A percentile compares a stretch with the other conserved stretches of the same genome.
These are phyloP conservation scores for Chrysosphaeria jannelii DNA, from an alignment of 2,329 filamentous ascomycete genomes.

Conservation along the genomic window DNA sequence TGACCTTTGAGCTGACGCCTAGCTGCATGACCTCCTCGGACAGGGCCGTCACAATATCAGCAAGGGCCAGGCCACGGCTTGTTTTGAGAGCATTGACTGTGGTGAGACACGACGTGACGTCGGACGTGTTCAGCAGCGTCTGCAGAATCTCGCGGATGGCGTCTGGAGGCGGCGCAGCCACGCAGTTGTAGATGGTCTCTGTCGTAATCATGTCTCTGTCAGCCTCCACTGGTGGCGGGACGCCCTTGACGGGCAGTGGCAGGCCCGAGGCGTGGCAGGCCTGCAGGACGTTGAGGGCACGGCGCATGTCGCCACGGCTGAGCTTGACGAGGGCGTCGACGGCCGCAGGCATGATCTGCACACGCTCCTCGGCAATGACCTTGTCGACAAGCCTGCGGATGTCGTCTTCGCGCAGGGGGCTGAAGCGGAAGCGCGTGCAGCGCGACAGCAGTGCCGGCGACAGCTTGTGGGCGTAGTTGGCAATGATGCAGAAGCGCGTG, in stretches of 20 bases:
- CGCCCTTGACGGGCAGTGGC: conserved; percentile 28
- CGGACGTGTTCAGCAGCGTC: conserved; percentile 54
- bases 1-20: conserved; percentile 61
- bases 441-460: conserved; percentile 74
- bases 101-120: conserved; percentile 67
- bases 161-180: conserved; percentile 73
- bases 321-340: conserved; percentile 58
- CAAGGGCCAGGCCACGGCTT: conserved; percentile 60
- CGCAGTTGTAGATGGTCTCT: conserved; percentile 89
- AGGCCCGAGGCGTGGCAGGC: conserved; percentile 84
- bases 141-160: conserved; percentile 64
- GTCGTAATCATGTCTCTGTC: conserved; percentile 56
- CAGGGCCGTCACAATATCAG: conserved; percentile 72
- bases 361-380: conserved; percentile 62
- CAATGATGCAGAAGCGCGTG: conserved; percentile 92
- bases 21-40: conserved; percentile 56
- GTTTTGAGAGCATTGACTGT: conserved; percentile 74
- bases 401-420: conserved; percentile 65
- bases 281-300: conserved; percentile 82
- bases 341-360: conserved; percentile 58
- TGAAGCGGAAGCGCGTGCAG: conserved; percentile 87
- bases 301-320: conserved; percentile 86
- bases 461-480: conserved; percentile 96
- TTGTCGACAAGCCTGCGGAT: conserved; percentile 65
- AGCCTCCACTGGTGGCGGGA: too few species aligned